Evolutionary conservation across 345 rosid species (phyloP), one percentile per base, ranked within the genome.

Genomic region (Psidium guajava): DNA sequence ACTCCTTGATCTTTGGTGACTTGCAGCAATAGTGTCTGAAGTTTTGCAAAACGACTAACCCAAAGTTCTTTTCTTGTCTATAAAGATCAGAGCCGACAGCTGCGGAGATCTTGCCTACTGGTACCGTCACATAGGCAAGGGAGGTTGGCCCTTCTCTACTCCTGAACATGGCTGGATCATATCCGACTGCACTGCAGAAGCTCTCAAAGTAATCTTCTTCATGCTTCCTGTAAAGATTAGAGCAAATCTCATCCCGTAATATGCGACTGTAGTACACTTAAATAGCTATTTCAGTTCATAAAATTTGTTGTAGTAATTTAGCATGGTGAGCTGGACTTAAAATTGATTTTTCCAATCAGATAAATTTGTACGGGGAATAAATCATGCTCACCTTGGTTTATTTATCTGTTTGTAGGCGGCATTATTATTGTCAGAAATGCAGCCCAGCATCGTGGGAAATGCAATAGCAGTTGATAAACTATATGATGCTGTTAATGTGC

Each of bases 101-200:
- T 44, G 83, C 4, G 89, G 88, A 18, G 83, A 90, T 82, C 85
- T 82, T 3, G 82, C 61, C 18, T 2, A 42, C 20, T 93, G 96
- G 93, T 91, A 93, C 36, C 91, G 94, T 6, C 94, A 95, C 86
- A 86, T 90, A 27, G 81, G 91, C 0, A 92, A 91, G 32, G 98
- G 95, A 52, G 98, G 93, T 58, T 95, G 98, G 96, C 89, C 94
- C 77, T 95, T 95, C 91, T 93, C 96, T 3, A 93, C 94, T 15
- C 89, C 89, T 1, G 96, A 95, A 44, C 86, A 93, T 84, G 93
- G 92, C 8, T 95, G 98, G 96, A 89, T 87, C 36, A 92, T 89
- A 18, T 91, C 96, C 3, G 94, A 95, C 84, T 89, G 93, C 82
- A 89, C 96, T 5, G 88, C 94, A 3, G 96, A 95, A 91, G 93